Evolutionary conservation across 108 stramenopile genomes (phyloP), one percentile per base, ranked within the genome.

Genomic region (Discostella pseudostelligera): DNA sequence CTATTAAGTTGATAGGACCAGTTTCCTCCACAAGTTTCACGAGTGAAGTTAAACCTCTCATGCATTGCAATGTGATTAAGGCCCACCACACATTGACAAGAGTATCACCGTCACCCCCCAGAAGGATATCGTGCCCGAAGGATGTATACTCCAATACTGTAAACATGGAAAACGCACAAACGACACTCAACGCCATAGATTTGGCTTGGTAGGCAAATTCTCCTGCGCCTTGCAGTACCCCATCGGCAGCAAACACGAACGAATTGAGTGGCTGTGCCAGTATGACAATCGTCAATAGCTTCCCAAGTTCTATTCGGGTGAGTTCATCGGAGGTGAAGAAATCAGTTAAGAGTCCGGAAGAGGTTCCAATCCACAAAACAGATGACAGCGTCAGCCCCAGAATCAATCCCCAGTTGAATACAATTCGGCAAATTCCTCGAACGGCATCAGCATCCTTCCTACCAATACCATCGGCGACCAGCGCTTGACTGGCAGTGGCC

Each of bases 171-270:
- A 84, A 69, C 11, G 84, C 87, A 9, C 69, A 67, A 8, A 78
- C 39, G 20, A 79, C 89, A 69, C 87, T 88, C 43, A 93, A 19
- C 13, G 83, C 81, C 89, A 93, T 90, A 16, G 79, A 81, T 59
- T 85, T 88, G 10, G 92, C 92, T 58, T 93, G 92, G 62, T 81
- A 93, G 3, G 76, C 21, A 71, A 93, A 93, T 60, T 88, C 87
- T 8, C 82, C 75, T 2, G 92, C 92, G 4, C 92, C 92, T 51
- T 93, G 89, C 16, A 93, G 39, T n/a, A 93, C 84, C 5, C 92
- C 92, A 77, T 93, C 92, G 16, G 92, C 92, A 16, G 88, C 84
- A 63, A 93, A 93, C 22, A 93, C 92, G 56, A 90, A 65, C 19
- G 88, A 76, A 67, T 93, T 93, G 16, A 93, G 66, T 17, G 92